These are phyloP conservation scores for Dryadomyces sulphureus DNA, from an alignment of 2,329 filamentous ascomycete species.

Conservation along the genomic window DNA sequence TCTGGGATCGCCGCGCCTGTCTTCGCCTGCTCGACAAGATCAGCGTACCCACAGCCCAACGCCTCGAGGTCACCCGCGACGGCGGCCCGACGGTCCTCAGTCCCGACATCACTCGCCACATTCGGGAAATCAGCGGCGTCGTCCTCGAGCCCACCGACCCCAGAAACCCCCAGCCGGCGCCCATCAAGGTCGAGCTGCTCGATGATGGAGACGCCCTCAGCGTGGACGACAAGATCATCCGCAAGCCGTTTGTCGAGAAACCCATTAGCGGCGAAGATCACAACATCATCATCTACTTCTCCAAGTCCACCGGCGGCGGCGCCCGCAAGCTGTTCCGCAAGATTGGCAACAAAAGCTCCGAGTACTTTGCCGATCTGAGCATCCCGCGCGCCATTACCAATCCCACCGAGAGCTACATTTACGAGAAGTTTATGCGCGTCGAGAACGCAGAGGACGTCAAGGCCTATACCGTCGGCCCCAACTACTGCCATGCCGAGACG, in stretches of 20 bases:
- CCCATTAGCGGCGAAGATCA: constrained; percentile 97
- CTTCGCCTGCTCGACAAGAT: constrained; percentile 78
- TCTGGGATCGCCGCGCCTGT: constrained; percentile 91
- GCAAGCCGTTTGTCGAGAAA: constrained; percentile 96
- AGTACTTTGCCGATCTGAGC: constrained; percentile 66
- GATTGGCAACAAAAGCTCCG: constrained; percentile 97
- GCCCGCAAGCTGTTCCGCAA: constrained; percentile 89
- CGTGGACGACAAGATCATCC: constrained; percentile 69
- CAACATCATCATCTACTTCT: constrained; percentile 97
- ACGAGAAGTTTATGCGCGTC: constrained; percentile 92
- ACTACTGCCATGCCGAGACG: constrained; percentile 92
- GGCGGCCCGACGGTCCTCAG: constrained; percentile 72
- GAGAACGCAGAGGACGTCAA: constrained; percentile 98
- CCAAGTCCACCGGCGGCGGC: constrained; percentile 71
- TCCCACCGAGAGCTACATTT: constrained; percentile 72
- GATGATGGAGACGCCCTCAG: constrained; percentile 79
- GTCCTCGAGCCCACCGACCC: constrained; percentile 55
- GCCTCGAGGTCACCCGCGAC: constrained; percentile 84
- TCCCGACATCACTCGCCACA: constrained; percentile 62
- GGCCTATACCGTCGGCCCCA: constrained; percentile 87
- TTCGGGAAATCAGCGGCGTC: constrained; percentile 70
- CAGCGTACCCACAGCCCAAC: constrained; percentile 73
- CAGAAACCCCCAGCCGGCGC: constrained; percentile 28
- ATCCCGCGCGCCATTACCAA: constrained; percentile 73
- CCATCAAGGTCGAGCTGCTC: constrained; percentile 65